phyloP scores from a whole-genome alignment of 129 eudicot species.

The Pulicaria dysenterica region DNA sequence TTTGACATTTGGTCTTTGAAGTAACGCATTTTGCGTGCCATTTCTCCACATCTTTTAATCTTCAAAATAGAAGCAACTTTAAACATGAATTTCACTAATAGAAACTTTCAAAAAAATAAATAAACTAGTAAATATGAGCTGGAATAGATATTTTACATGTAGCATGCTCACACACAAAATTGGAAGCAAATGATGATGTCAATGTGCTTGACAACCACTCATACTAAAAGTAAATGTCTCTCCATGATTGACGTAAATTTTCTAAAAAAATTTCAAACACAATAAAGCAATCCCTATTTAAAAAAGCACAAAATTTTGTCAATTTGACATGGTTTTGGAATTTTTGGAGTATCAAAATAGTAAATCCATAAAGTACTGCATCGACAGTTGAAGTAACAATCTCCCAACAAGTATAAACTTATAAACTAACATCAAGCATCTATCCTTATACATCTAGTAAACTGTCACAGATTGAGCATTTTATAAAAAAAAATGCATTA shows the following conservation, averaged over 20 bases:
- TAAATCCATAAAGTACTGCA: neutral
- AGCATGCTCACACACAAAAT: neutral
- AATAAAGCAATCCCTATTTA: neutral
- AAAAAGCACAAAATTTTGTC: neutral
- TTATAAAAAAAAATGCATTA: neutral
- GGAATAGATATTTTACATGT: neutral
- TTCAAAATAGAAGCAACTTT: conserved; percentile 31
- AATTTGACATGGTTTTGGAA: neutral
- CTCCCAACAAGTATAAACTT: neutral
- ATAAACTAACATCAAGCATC: neutral
- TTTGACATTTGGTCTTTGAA: conserved; percentile 78
- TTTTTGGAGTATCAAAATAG: neutral
- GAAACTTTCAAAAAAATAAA: neutral
- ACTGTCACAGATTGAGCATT: neutral
- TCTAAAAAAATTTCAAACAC: neutral
- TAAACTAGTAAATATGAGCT: neutral
- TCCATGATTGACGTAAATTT: neutral
- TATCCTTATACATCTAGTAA: neutral
- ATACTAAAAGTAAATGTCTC: neutral
- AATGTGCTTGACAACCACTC: neutral
- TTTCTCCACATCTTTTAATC: conserved; percentile 93
- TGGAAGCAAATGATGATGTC: neutral
- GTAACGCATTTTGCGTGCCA: conserved; percentile 87
- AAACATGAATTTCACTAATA: neutral
- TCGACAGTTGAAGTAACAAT: neutral